Evolutionary conservation across 2,329 filamentous ascomycete species (phyloP).

Genomic region (Cytospora leucostoma): DNA sequence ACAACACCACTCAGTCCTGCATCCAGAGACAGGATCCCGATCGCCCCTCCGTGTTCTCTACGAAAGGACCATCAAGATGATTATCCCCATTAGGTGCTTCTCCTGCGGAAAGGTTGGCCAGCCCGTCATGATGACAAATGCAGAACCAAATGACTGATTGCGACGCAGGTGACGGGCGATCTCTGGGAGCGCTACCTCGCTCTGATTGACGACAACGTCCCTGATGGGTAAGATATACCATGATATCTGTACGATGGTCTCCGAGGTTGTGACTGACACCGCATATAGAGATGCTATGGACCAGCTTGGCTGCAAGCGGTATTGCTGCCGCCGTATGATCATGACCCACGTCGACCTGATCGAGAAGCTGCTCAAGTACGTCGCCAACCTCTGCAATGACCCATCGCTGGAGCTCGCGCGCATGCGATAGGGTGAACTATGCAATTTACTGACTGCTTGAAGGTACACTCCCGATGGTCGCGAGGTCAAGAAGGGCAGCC

Average conservation of each 20-base stretch:
- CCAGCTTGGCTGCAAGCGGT: constrained; percentile 86
- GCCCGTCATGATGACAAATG: not conserved
- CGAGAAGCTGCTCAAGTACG: constrained; percentile 93
- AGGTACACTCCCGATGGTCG: constrained; percentile 65
- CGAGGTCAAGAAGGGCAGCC: constrained; percentile 61
- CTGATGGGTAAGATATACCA: constrained; percentile 65
- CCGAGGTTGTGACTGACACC: constrained; percentile 33
- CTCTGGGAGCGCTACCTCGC: constrained; percentile 96
- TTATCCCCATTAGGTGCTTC: constrained; percentile 98
- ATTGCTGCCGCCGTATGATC: constrained; percentile 98
- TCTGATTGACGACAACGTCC: constrained; percentile 75
- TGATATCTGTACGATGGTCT: not conserved
- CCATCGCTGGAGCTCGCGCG: not conserved
- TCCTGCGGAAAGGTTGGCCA: constrained; percentile 90
- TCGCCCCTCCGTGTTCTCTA: not conserved
- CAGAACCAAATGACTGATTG: constrained; percentile 35
- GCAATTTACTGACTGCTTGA: constrained; percentile 10
- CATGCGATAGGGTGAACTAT: not conserved
- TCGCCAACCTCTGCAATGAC: constrained; percentile 8
- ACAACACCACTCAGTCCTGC: not conserved
- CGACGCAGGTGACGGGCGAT: constrained; percentile 82
- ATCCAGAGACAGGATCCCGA: not conserved
- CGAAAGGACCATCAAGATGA: constrained; percentile 67
- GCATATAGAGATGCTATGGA: constrained; percentile 88
- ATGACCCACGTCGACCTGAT: constrained; percentile 99